Evolutionary conservation across 345 rosid species (phyloP).

Genomic region (Cochlearia excelsa): DNA sequence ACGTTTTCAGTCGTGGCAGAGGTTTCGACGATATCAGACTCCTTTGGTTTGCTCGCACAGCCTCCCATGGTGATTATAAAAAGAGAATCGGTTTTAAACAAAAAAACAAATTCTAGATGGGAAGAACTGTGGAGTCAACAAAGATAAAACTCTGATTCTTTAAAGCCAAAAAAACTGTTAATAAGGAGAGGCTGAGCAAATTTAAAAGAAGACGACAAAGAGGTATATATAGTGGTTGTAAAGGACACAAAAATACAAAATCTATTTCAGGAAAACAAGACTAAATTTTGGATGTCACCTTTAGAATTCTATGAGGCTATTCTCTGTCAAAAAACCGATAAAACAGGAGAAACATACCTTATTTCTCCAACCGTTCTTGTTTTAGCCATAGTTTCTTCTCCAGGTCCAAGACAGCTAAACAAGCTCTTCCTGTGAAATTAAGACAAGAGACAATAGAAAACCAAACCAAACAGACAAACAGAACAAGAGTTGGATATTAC

Average conservation of each 20-base stretch:
- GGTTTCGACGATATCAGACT: conserved; percentile 32
- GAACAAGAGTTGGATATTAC: not conserved
- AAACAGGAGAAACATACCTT: conserved; percentile 4
- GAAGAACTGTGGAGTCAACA: conserved; percentile 37
- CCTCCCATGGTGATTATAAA: conserved; percentile 32
- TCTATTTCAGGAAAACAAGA: conserved; percentile 31
- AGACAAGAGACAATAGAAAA: not conserved
- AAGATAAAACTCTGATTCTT: conserved; percentile 17
- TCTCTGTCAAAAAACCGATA: conserved; percentile 30
- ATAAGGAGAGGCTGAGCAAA: conserved; percentile 31
- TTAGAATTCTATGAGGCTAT: conserved; percentile 26
- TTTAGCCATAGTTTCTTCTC: conserved; percentile 15
- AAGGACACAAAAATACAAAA: conserved; percentile 6
- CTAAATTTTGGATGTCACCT: conserved; percentile 30
- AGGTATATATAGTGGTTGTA: conserved; percentile 26
- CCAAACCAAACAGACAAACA: not conserved
- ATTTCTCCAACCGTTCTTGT: conserved; percentile 10
- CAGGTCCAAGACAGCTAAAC: conserved; percentile 1
- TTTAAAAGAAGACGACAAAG: conserved; percentile 18
- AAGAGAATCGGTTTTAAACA: not conserved
- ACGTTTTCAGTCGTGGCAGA: conserved; percentile 26
- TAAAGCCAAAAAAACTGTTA: conserved; percentile 28
- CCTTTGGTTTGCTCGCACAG: conserved; percentile 46
- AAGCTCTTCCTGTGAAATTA: not conserved
- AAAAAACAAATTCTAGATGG: conserved; percentile 21